Percentiles rank a stretch among this genome's conserved stretches.
phyloP scores from a whole-genome alignment of 2,329 filamentous ascomycete genomes.

The Monilinia laxa region DNA sequence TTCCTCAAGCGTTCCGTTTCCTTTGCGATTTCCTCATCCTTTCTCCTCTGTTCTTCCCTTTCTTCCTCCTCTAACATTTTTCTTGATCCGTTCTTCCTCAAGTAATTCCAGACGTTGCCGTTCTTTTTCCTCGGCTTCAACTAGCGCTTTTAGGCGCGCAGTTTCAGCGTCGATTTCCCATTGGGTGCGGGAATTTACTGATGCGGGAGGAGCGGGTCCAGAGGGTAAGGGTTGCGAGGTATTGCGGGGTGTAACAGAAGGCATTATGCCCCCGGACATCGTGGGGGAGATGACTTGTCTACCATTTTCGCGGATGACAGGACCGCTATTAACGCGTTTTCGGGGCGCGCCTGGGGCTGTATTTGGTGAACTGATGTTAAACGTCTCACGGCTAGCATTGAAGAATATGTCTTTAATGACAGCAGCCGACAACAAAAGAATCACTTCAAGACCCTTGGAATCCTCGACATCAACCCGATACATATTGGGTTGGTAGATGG shows the following conservation, averaged over 20 bases:
- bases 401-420: constrained; percentile 66
- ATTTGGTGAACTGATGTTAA: constrained; percentile 64
- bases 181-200: constrained; percentile 40
- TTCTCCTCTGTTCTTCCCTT: constrained; percentile 52
- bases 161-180: constrained; percentile 72
- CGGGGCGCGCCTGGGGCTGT: constrained; percentile 32
- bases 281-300: constrained; percentile 28
- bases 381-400: constrained; percentile 67
- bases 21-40: constrained; percentile 63
- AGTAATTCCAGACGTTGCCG: constrained; percentile 54
- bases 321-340: constrained; percentile 37
- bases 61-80: constrained; percentile 66
- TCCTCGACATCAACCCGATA: constrained; percentile 90
- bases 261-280: constrained; percentile 36
- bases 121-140: constrained; percentile 19
- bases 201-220: constrained; percentile 27
- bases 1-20: constrained; percentile 80
- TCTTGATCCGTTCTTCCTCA: constrained; percentile 58
- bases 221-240: constrained; percentile 28
- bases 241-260: constrained; percentile 24
- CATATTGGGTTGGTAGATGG: constrained; percentile 91
- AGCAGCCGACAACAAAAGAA: constrained; percentile 64
- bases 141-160: constrained; percentile 36
- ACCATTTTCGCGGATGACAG: constrained; percentile 31
- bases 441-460: constrained; percentile 85